Conservation (phyloP, 2,329 filamentous ascomycete species). For the Simplicillium aogashimaense region DNA sequence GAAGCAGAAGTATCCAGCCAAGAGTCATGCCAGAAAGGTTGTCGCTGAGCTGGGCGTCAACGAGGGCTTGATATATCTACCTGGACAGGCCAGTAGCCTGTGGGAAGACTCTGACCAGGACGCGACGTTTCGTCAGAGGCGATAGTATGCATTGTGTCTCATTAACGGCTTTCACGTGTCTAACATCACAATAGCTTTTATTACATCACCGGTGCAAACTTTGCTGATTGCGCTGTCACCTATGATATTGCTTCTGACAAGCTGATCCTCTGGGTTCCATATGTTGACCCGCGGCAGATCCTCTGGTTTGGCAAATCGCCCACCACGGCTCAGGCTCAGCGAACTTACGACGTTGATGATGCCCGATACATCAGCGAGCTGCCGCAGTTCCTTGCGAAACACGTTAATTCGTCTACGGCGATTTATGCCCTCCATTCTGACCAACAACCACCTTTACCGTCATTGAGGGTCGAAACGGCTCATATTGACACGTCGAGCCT, state of each 20-base stretch:
- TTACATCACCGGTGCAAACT: conserved; percentile 45
- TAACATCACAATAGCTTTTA: conserved; percentile 37
- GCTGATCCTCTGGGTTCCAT: conserved; percentile 65
- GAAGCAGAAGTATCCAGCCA: conserved; percentile 29
- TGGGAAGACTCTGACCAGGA: conserved; percentile 51
- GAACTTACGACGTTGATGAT: conserved; percentile 58
- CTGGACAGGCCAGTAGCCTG: conserved; percentile 37
- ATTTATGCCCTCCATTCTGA: conserved; percentile 36
- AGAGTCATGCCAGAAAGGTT: conserved; percentile 47
- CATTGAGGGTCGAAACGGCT: conserved; percentile 18
- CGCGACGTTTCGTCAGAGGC: conserved; percentile 44
- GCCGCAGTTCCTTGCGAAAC: conserved; percentile 27
- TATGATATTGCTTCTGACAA: conserved; percentile 49
- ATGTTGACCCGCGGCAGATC: conserved; percentile 48
- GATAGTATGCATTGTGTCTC: conserved; percentile 36
- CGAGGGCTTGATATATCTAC: conserved; percentile 45
- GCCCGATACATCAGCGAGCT: conserved; percentile 53
- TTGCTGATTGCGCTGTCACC: conserved; percentile 44
- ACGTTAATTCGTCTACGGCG: conserved; percentile 28
- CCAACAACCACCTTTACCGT: conserved; percentile 24
- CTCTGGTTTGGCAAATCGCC: conserved; percentile 58
- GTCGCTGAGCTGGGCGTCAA: conserved; percentile 36
- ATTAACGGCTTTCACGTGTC: neutral
- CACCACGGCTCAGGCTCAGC: conserved; percentile 48
- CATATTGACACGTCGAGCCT: conserved; percentile 42